Conservation (phyloP, 768 basidiomycete genomes). For the Lactifluus volemus region DNA sequence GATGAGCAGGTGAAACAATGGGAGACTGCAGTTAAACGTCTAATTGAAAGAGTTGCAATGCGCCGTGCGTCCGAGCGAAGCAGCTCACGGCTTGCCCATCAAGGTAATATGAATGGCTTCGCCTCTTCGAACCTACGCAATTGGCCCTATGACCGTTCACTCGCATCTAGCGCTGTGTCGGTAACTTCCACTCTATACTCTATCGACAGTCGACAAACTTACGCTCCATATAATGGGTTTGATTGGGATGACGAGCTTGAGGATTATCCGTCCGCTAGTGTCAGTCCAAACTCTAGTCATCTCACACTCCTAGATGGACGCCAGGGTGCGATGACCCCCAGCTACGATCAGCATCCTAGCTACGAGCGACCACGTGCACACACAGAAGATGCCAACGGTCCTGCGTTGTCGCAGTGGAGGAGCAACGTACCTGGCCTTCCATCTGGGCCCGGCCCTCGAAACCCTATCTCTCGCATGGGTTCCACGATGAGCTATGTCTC, state of each 20-base stretch:
- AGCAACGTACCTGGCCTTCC: constrained; percentile 18
- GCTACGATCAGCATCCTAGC: constrained; percentile 10
- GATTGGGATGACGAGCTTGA: constrained; percentile 72
- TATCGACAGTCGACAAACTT: constrained; percentile 30
- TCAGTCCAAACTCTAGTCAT: constrained; percentile 48
- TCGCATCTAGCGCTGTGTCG: constrained; percentile 24
- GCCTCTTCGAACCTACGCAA: constrained; percentile 23
- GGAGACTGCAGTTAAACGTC: constrained; percentile 81
- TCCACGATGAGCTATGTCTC: constrained; percentile 15
- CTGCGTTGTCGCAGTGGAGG: constrained; percentile 18
- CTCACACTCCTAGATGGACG: constrained; percentile 64
- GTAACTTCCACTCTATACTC: constrained; percentile 20
- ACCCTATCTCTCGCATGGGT: constrained; percentile 3
- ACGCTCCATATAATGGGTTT: constrained; percentile 59
- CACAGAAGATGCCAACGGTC: constrained; percentile 19
- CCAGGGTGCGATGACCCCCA: constrained; percentile 26
- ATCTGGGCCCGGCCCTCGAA: constrained; percentile 8
- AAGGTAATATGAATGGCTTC: constrained; percentile 39
- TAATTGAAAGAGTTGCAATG: constrained; percentile 71
- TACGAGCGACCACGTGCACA: constrained; percentile 20
- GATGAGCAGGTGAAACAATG: constrained; percentile 92
- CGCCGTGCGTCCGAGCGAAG: constrained; percentile 61
- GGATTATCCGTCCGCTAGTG: constrained; percentile 52
- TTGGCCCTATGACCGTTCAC: background rate
- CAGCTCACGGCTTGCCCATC: constrained; percentile 40